Percentiles rank a stretch among this genome's conserved stretches.
phyloP scores from a whole-genome alignment of 805 yeast genomes.

The Deakozyma indianensis region DNA sequence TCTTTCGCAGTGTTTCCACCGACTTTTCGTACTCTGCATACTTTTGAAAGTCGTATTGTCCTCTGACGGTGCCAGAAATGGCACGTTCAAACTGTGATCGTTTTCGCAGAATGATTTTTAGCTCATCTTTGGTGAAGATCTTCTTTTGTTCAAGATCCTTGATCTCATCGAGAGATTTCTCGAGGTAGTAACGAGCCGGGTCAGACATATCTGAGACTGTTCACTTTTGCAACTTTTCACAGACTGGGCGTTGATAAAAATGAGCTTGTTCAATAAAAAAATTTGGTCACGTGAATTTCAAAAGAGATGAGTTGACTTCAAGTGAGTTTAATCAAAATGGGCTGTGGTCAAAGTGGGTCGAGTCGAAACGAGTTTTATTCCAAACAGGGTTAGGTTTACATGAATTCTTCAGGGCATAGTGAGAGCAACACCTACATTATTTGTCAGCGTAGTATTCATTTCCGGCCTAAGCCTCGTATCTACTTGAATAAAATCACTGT shows the following conservation, averaged over 20 bases:
- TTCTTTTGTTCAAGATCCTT: slow-evolving; percentile 76
- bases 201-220: slow-evolving; percentile 34
- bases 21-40: slow-evolving; percentile 72
- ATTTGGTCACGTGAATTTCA: neutral
- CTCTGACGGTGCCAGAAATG: slow-evolving; percentile 65
- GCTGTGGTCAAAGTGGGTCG: no score
- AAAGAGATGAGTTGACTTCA: no score
- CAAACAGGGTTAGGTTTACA: no score
- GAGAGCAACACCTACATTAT: no score
- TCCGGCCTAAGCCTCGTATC: no score
- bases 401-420: no score
- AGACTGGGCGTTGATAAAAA: neutral
- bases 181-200: slow-evolving; percentile 41
- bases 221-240: no score
- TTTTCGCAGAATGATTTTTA: slow-evolving; percentile 73
- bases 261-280: neutral
- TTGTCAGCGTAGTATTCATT: no score
- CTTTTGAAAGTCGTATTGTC: slow-evolving; percentile 54
- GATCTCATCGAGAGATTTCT: slow-evolving; percentile 76
- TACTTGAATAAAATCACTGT: no score
- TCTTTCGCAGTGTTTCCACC: slow-evolving; percentile 61
- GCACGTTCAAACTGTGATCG: slow-evolving; percentile 91
- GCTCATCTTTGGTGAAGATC: slow-evolving; percentile 69
- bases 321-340: no score
- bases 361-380: no score